Evolutionary conservation across 805 yeast species (phyloP).

Genomic region (Tetrapisispora namnaoensis): DNA sequence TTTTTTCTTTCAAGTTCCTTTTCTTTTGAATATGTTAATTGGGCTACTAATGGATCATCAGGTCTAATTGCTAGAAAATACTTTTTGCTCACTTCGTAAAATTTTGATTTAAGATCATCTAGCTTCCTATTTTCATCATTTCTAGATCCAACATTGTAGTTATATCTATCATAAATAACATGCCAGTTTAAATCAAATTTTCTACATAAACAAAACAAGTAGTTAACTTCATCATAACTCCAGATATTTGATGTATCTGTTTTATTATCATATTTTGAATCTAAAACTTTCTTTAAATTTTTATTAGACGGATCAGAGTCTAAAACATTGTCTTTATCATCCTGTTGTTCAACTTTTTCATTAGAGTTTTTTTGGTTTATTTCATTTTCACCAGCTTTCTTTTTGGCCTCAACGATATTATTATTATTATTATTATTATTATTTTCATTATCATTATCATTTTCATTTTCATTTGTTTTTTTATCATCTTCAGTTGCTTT

Average conservation of each 20-base stretch:
- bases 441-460: neutral
- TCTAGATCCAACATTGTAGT: slow-evolving; percentile 14
- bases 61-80: slow-evolving; percentile 38
- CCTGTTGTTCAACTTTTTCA: slow-evolving; percentile 5
- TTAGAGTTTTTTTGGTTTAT: slow-evolving; percentile 3
- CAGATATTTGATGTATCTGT: slow-evolving; percentile 31
- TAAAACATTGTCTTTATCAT: no score
- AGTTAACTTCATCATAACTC: slow-evolving; percentile 68
- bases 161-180: slow-evolving; percentile 52
- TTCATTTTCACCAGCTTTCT: no score
- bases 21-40: slow-evolving; percentile 57
- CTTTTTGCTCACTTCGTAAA: slow-evolving; percentile 57
- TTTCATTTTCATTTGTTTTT: slow-evolving; percentile 8
- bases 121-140: slow-evolving; percentile 34
- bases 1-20: slow-evolving; percentile 73
- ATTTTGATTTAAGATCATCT: slow-evolving; percentile 79
- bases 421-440: no score
- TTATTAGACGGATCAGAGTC: no score
- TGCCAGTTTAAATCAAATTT: slow-evolving; percentile 49
- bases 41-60: slow-evolving; percentile 45
- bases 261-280: slow-evolving; percentile 2
- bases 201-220: slow-evolving; percentile 63
- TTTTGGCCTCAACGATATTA: no score
- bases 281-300: neutral
- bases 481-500: slow-evolving; percentile 12